These are phyloP conservation scores for Mycena filopes DNA, from an alignment of 768 basidiomycete species.

Conservation along the genomic window DNA sequence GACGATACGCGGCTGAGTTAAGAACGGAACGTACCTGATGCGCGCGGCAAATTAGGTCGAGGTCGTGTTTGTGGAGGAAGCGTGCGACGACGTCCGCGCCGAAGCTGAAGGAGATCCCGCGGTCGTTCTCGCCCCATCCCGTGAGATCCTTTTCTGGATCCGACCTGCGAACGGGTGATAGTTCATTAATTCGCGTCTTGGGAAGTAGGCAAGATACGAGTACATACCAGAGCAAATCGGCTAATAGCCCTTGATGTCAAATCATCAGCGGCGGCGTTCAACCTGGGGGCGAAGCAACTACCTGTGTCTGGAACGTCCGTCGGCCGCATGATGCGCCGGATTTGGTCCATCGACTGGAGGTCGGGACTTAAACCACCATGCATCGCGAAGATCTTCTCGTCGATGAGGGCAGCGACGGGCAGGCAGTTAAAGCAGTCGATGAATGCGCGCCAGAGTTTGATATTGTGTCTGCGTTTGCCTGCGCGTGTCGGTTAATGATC, in stretches of 20 bases:
- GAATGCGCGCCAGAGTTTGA: slow-evolving; percentile 99
- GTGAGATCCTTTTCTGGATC: slow-evolving; percentile 99
- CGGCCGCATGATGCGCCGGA: slow-evolving; percentile 99
- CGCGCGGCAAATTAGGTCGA: slow-evolving; percentile 98
- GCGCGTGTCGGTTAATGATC: slow-evolving; percentile 9
- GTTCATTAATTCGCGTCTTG: neutral
- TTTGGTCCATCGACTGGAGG: slow-evolving; percentile 96
- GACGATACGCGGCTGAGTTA: neutral
- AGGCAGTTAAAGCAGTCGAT: slow-evolving; percentile 99
- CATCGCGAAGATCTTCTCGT: slow-evolving; percentile 99
- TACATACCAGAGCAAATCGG: slow-evolving; percentile 89
- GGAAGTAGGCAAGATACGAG: neutral
- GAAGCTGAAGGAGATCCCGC: slow-evolving; percentile 98
- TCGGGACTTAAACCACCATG: slow-evolving; percentile 97
- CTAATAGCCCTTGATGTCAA: slow-evolving; percentile 75
- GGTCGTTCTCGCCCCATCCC: slow-evolving; percentile 98
- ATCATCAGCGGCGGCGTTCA: slow-evolving; percentile 1
- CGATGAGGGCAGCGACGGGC: slow-evolving; percentile 98
- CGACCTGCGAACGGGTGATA: too few species aligned
- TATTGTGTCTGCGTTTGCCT: slow-evolving; percentile 99
- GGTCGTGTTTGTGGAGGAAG: slow-evolving; percentile 98
- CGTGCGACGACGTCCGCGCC: slow-evolving; percentile 97
- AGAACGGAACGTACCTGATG: slow-evolving; percentile 79
- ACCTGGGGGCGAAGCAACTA: slow-evolving; percentile 45
- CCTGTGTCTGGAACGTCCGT: slow-evolving; percentile 99